Percentiles rank a stretch among this genome's conserved stretches.
These are phyloP conservation scores for Abrus pulchellus DNA, from an alignment of 306 rosid genomes.

Conservation along the genomic window DNA sequence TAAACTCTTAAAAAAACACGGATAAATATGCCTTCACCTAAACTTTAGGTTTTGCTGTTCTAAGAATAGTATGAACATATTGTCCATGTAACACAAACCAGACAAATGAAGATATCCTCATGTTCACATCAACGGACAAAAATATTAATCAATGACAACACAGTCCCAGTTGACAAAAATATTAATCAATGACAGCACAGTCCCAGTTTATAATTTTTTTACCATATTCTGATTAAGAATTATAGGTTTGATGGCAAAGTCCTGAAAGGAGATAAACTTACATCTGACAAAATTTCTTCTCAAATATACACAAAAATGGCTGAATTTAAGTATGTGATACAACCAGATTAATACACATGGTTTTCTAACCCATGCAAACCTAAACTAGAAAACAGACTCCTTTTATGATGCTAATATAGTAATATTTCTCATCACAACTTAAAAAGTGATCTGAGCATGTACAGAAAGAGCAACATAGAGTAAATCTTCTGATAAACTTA, in stretches of 20 bases:
- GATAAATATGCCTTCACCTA: conserved; percentile 19
- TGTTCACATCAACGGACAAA: neutral
- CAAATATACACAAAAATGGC: conserved; percentile 15
- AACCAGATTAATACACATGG: conserved; percentile 22
- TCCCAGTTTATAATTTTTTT: conserved; percentile 12
- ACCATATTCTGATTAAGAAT: conserved; percentile 22
- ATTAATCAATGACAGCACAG: neutral
- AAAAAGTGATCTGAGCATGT: conserved; percentile 34
- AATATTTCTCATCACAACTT: conserved; percentile 21
- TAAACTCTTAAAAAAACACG: neutral
- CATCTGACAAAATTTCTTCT: conserved; percentile 2
- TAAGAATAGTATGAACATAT: neutral
- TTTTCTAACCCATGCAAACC: conserved; percentile 29
- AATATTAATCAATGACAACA: neutral
- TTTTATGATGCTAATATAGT: conserved; percentile 29
- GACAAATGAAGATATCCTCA: conserved; percentile 7
- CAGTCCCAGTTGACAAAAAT: neutral
- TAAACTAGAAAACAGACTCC: conserved; percentile 20
- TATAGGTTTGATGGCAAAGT: conserved; percentile 11
- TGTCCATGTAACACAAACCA: neutral
- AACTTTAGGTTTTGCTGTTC: neutral
- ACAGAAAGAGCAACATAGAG: conserved; percentile 4
- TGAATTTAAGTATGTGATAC: conserved; percentile 30
- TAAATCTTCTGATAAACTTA: conserved; percentile 13
- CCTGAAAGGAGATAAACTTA: conserved; percentile 18